These are phyloP conservation scores for Piloderma croceum DNA, from an alignment of 768 basidiomycete species.

Conservation along the genomic window DNA sequence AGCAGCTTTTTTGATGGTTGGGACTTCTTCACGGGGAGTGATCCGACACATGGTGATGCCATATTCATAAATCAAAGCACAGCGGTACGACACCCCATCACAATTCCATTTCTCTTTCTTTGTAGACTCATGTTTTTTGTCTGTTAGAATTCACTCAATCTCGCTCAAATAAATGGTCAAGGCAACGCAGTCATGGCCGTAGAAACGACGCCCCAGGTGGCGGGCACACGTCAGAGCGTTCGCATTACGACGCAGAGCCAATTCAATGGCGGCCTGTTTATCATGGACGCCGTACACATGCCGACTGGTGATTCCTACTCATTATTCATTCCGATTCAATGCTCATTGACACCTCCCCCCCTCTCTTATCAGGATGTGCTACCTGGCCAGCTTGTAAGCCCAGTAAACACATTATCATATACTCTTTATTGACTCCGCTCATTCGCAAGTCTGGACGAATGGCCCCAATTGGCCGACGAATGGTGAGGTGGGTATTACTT, in stretches of 20 bases:
- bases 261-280: constrained; percentile 63
- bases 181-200: constrained; percentile 86
- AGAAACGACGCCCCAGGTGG: constrained; percentile 73
- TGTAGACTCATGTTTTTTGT: constrained; percentile 2
- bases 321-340: constrained; percentile 28
- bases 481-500: constrained; percentile 58
- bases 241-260: constrained; percentile 62
- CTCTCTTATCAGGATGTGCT: constrained; percentile 21
- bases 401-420: neutral
- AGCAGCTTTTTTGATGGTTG: constrained; percentile 77
- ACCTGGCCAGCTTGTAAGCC: constrained; percentile 43
- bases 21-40: constrained; percentile 60
- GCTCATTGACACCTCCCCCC: neutral
- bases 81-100: too few relatives aligned
- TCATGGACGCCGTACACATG: constrained; percentile 86
- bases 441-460: constrained; percentile 41
- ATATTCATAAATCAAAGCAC: constrained; percentile 58
- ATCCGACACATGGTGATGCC: constrained; percentile 76
- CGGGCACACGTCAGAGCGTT: constrained; percentile 66
- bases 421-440: neutral
- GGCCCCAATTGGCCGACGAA: constrained; percentile 40
- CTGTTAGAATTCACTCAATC: neutral
- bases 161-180: constrained; percentile 52
- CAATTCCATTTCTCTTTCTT: neutral
- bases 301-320: constrained; percentile 88